Conservation (phyloP, 768 basidiomycete species). For the Phlebiopsis gigantea region DNA sequence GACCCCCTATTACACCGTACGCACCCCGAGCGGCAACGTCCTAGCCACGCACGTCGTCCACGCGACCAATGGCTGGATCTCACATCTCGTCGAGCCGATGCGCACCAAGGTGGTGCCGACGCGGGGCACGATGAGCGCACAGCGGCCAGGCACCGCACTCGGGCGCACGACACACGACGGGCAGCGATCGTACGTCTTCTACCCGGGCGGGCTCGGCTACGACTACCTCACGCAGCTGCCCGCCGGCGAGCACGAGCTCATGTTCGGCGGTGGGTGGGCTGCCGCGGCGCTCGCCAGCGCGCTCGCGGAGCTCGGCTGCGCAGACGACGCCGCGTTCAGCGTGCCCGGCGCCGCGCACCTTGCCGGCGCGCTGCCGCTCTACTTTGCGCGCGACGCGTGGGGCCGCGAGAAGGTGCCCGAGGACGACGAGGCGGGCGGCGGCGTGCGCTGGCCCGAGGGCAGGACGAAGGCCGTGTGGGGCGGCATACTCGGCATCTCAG, state of each 20-base stretch:
- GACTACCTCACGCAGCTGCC: slow-evolving; percentile 70
- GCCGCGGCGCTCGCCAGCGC: slow-evolving; percentile 26
- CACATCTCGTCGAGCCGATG: slow-evolving; percentile 63
- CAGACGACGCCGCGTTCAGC: slow-evolving; percentile 33
- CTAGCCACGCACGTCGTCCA: slow-evolving; percentile 64
- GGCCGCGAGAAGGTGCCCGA: slow-evolving; percentile 32
- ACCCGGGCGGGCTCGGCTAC: slow-evolving; percentile 38
- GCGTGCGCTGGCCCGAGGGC: slow-evolving; percentile 34
- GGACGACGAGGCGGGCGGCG: slow-evolving; percentile 2
- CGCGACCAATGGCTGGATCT: slow-evolving; percentile 80
- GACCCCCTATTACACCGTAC: slow-evolving; percentile 41
- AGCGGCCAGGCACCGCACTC: slow-evolving; percentile 43
- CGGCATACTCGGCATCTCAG: slow-evolving; percentile 58
- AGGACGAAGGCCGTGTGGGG: slow-evolving; percentile 57
- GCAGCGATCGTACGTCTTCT: slow-evolving; percentile 56
- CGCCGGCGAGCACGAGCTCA: slow-evolving; percentile 40
- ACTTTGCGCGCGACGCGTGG: slow-evolving; percentile 44
- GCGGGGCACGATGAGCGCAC: slow-evolving; percentile 60
- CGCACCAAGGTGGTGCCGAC: slow-evolving; percentile 58
- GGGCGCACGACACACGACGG: slow-evolving; percentile 27
- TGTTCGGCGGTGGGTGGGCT: slow-evolving; percentile 66
- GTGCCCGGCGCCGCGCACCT: slow-evolving; percentile 37
- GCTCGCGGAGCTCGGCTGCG: slow-evolving; percentile 24
- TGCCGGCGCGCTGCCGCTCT: slow-evolving; percentile 45
- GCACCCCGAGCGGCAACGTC: slow-evolving; percentile 57